Percentiles rank a stretch among this genome's conserved stretches.
Evolutionary conservation across 1,139 yeast genomes (phyloP).

Genomic region (Yamadazyma jaroonii): DNA sequence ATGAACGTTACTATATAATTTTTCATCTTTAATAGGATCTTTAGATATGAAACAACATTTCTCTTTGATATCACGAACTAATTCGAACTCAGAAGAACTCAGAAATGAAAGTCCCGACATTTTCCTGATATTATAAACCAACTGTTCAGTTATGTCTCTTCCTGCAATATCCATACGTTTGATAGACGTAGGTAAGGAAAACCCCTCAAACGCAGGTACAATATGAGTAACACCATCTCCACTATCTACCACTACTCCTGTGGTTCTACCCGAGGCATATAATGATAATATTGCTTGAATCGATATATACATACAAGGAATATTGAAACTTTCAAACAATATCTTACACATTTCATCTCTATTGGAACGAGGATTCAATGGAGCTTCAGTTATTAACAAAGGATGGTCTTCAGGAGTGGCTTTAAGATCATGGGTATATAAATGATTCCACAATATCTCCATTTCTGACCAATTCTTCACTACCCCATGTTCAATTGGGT

Average conservation of each 20-base stretch:
- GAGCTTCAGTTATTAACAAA: constrained; percentile 83
- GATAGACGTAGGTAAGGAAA: constrained; percentile 69
- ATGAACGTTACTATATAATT: constrained; percentile 40
- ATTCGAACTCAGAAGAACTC: constrained; percentile 78
- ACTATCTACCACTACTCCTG: constrained; percentile 83
- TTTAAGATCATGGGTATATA: constrained; percentile 59
- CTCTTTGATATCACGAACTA: constrained; percentile 77
- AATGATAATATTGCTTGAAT: constrained; percentile 83
- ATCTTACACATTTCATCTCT: constrained; percentile 74
- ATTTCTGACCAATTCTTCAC: constrained; percentile 86
- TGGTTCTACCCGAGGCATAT: constrained; percentile 87
- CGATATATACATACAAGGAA: constrained; percentile 84
- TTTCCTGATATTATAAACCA: constrained; percentile 65
- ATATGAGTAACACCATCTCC: constrained; percentile 92
- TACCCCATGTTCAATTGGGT: constrained; percentile 81
- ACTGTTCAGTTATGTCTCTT: constrained; percentile 74
- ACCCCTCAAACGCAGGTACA: constrained; percentile 90
- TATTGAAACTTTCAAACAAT: constrained; percentile 76
- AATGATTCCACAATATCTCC: constrained; percentile 71
- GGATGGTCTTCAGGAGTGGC: constrained; percentile 52
- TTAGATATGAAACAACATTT: constrained; percentile 65
- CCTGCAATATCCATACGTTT: constrained; percentile 84
- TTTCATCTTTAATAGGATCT: constrained; percentile 69
- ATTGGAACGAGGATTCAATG: constrained; percentile 71
- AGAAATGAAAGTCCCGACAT: constrained; percentile 57